Conservation (phyloP, 2,329 filamentous ascomycete species). For the Didymella lethalis region DNA sequence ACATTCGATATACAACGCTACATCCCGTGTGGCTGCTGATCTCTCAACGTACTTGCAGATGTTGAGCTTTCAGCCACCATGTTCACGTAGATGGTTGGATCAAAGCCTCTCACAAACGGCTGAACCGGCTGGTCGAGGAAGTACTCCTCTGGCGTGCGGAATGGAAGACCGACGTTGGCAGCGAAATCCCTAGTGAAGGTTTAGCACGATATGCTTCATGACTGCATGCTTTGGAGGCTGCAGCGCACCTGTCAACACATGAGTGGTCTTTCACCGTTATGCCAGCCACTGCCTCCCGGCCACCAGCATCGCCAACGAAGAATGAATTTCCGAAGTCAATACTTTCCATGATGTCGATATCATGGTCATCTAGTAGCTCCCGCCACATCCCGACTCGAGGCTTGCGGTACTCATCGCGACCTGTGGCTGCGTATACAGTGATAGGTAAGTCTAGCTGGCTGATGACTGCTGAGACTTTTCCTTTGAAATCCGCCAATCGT, state of each 20-base stretch:
- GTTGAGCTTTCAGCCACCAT: conserved; percentile 37
- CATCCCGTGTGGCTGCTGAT: conserved; percentile 27
- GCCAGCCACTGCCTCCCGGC: conserved; percentile 53
- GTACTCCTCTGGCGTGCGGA: conserved; percentile 89
- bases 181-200: conserved; percentile 70
- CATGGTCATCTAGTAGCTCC: conserved; percentile 64
- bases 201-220: conserved; percentile 8
- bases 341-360: conserved; percentile 58
- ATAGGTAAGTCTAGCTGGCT: conserved; percentile 76
- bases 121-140: conserved; percentile 75
- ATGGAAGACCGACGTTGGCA: conserved; percentile 80
- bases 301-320: conserved; percentile 88
- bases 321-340: conserved; percentile 77
- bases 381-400: conserved; percentile 90
- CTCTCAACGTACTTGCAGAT: conserved; percentile 43
- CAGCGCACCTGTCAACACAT: conserved; percentile 63
- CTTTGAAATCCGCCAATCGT: conserved; percentile 80
- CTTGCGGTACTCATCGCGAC: conserved; percentile 83
- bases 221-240: conserved; percentile 2
- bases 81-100: conserved; percentile 61
- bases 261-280: conserved; percentile 64
- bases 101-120: conserved; percentile 74
- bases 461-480: conserved; percentile 76
- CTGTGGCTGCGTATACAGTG: conserved; percentile 85
- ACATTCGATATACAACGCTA: conserved; percentile 14